Conservation (phyloP, 1,139 yeast genomes). For the Sugiyamaella grinbergsii region DNA sequence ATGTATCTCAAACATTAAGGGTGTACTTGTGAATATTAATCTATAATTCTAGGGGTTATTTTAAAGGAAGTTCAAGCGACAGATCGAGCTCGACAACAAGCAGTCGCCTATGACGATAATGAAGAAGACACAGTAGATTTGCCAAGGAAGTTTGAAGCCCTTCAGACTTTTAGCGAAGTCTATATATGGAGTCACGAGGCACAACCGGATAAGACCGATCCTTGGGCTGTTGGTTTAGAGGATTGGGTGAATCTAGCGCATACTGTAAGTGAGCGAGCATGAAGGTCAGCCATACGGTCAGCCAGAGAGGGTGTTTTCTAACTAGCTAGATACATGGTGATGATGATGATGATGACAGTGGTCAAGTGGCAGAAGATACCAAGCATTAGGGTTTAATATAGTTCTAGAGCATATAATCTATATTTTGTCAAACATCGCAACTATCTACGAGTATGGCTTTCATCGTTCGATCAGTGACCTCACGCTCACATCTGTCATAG, state of each 20-base stretch:
- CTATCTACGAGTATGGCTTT: too few relatives aligned
- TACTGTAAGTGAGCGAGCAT: constrained; percentile 25
- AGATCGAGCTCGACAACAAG: constrained; percentile 19
- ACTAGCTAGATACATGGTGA: constrained; percentile 11
- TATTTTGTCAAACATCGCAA: too few relatives aligned
- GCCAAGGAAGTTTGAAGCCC: constrained; percentile 25
- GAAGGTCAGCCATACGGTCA: background rate
- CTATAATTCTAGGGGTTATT: constrained; percentile 16
- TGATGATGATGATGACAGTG: too few relatives aligned
- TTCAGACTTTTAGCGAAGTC: constrained; percentile 28
- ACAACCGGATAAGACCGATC: constrained; percentile 31
- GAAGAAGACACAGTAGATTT: constrained; percentile 21
- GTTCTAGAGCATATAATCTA: too few relatives aligned
- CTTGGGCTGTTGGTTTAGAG: constrained; percentile 32
- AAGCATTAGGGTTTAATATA: too few relatives aligned
- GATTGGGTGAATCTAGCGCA: constrained; percentile 35
- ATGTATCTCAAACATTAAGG: constrained; percentile 6
- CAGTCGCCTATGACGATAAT: constrained; percentile 18
- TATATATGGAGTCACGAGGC: constrained; percentile 40
- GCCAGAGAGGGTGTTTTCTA: background rate
- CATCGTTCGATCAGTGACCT: too few relatives aligned
- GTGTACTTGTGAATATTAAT: constrained; percentile 13
- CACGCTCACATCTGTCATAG: too few relatives aligned
- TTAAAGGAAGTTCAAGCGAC: constrained; percentile 18
- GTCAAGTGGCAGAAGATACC: too few relatives aligned